Conservation (phyloP, 352 stramenopile genomes). For the Pythium sukuiense region DNA sequence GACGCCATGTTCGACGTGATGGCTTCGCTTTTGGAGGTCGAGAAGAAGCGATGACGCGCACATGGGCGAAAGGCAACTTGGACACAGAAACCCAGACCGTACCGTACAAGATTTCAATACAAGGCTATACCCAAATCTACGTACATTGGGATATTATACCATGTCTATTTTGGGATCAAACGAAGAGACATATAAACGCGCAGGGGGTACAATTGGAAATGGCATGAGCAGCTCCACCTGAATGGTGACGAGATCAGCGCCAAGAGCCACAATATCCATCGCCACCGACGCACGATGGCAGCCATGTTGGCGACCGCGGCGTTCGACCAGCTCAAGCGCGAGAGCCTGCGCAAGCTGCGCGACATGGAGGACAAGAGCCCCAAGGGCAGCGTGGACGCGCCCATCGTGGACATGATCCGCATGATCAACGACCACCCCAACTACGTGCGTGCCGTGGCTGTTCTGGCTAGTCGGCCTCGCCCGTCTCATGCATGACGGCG, state of each 20-base stretch:
- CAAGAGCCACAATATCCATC: neutral
- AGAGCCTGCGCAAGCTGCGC: slow-evolving; percentile 83
- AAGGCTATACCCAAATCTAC: neutral
- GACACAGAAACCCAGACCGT: slow-evolving; percentile 18
- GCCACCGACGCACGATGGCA: slow-evolving; percentile 10
- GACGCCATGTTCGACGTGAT: slow-evolving; percentile 11
- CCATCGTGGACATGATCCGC: slow-evolving; percentile 87
- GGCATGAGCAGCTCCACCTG: slow-evolving; percentile 2
- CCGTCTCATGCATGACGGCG: neutral
- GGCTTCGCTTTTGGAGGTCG: neutral
- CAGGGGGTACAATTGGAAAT: slow-evolving; percentile 3
- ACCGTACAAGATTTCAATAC: slow-evolving; percentile 5
- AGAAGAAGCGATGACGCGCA: slow-evolving; percentile 18
- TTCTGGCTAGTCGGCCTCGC: neutral
- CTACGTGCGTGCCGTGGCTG: slow-evolving; percentile 51
- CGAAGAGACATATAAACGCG: neutral
- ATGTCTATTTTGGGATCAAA: neutral
- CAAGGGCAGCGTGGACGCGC: slow-evolving; percentile 89
- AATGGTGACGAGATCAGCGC: slow-evolving; percentile 1
- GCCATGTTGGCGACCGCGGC: slow-evolving; percentile 19
- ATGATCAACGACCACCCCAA: slow-evolving; percentile 85
- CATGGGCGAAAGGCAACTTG: slow-evolving; percentile 27
- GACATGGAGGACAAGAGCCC: slow-evolving; percentile 87
- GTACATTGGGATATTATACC: neutral
- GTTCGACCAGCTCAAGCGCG: slow-evolving; percentile 86